Conservation (phyloP, 1,139 yeast genomes). For the Sugiyamaella castrensis region DNA sequence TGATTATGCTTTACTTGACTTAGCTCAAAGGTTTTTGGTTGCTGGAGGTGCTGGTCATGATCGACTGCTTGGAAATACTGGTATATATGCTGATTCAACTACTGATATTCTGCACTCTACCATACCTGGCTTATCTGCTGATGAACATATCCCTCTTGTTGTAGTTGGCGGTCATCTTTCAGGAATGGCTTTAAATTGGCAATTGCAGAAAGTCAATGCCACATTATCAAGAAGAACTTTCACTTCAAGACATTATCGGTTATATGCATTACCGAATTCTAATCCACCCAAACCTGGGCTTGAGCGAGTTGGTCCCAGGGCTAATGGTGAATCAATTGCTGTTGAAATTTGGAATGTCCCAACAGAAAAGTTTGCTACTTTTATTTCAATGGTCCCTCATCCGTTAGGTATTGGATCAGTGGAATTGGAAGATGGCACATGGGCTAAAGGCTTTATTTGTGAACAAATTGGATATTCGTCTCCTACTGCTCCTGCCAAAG, state of each 20-base stretch:
- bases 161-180: constrained; percentile 95
- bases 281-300: constrained; percentile 91
- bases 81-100: constrained; percentile 32
- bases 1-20: constrained; percentile 81
- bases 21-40: constrained; percentile 69
- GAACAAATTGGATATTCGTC: constrained; percentile 73
- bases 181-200: constrained; percentile 93
- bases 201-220: constrained; percentile 83
- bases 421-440: constrained; percentile 71
- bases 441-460: constrained; percentile 91
- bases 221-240: constrained; percentile 59
- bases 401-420: constrained; percentile 95
- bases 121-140: constrained; percentile 39
- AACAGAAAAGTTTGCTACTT: constrained; percentile 68
- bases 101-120: constrained; percentile 41
- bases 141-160: constrained; percentile 59
- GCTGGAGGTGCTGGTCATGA: constrained; percentile 40
- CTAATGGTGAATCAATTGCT: constrained; percentile 58
- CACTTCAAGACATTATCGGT: constrained; percentile 68
- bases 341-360: constrained; percentile 86
- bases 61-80: constrained; percentile 49
- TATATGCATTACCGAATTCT: constrained; percentile 76
- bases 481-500: constrained; percentile 60
- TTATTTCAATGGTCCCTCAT: constrained; percentile 83
- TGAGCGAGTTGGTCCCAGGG: constrained; percentile 53